Conservation (phyloP, 116 monocot species). For the Posidonia oceanica region DNA sequence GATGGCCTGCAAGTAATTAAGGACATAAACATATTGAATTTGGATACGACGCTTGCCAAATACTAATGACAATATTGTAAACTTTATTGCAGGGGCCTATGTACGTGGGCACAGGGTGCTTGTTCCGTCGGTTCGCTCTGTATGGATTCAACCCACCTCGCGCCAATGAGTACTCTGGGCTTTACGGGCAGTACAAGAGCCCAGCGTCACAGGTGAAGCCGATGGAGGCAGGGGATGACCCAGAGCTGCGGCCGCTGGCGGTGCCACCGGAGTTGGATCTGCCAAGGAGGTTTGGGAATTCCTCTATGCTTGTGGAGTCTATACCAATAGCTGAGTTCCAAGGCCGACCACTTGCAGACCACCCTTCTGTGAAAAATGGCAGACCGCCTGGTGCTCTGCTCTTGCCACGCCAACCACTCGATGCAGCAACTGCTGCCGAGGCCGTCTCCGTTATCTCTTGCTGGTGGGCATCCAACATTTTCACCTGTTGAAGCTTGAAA, state of each 20-base stretch:
- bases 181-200: constrained; percentile 54
- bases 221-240: constrained; percentile 14
- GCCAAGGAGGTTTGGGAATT: constrained; percentile 63
- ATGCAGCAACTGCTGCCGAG: constrained; percentile 68
- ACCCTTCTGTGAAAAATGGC: constrained; percentile 66
- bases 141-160: constrained; percentile 77
- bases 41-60: too few species aligned
- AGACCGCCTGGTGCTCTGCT: constrained; percentile 60
- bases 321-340: constrained; percentile 67
- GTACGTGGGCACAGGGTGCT: constrained; percentile 69
- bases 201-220: constrained; percentile 11
- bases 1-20: constrained; percentile 53
- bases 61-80: too few species aligned
- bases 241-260: constrained; percentile 16
- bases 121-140: constrained; percentile 56
- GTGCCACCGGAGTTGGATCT: constrained; percentile 44
- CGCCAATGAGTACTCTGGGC: constrained; percentile 54
- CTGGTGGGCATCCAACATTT: constrained; percentile 22
- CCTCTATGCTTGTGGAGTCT: constrained; percentile 43
- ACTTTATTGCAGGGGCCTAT: constrained; percentile 44
- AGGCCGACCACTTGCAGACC: constrained; percentile 69
- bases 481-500: not conserved
- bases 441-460: constrained; percentile 80
- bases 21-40: too few species aligned
- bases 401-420: constrained; percentile 41